Evolutionary conservation across 1,284 basidiomycete species (phyloP), one percentile per base, ranked within the genome.

Genomic region (Acaromyces ingoldii): DNA sequence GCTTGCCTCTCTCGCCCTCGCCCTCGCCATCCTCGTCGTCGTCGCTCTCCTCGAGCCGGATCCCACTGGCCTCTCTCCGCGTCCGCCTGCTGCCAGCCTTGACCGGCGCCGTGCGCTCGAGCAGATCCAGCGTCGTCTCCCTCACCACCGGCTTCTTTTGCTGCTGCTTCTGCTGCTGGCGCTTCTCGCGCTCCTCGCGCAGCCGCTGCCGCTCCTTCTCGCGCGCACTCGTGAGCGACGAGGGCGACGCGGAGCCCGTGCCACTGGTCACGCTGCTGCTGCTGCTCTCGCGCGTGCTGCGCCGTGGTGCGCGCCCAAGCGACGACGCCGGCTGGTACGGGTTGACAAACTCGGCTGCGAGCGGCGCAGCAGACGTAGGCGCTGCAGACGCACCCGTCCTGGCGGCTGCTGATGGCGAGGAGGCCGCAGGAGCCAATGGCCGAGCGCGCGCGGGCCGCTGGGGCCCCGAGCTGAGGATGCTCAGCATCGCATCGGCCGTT

Each of bases 271-370:
- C 24, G 25, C 26, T 31, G 45, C n/a, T n/a, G 28, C 26, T 19
- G 30, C 34, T 41, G 38, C 51, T 31, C 25, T n/a, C 42, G 24
- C 40, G 29, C 43, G 19, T 51, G 38, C 40, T 51, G 33, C 40
- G 17, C 19, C 31, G 41, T 39, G 41, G 41, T 26, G 41, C 42
- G 25, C 30, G 26, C 31, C 13, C 41, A 34, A 63, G 31, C 0
- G 52, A 48, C 15, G 62, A 56, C n/a, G 57, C 49, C n/a, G 50
- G 41, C 43, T 70, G 63, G 53, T 70, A 70, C 1, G 68, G 68
- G 30, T 70, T 70, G 49, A 70, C 51, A 13, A 70, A 58, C 53
- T 70, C 68, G 3, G 66, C 59, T 42, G 64, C 58, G 11, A 60
- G 49, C 11, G 66, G 55, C 3, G 31, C 17, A 15, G 57, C 13